Percentiles rank a stretch among this genome's conserved stretches.
Evolutionary conservation across 208 protist genomes (phyloP).

Genomic region (Leishmania turanica): DNA sequence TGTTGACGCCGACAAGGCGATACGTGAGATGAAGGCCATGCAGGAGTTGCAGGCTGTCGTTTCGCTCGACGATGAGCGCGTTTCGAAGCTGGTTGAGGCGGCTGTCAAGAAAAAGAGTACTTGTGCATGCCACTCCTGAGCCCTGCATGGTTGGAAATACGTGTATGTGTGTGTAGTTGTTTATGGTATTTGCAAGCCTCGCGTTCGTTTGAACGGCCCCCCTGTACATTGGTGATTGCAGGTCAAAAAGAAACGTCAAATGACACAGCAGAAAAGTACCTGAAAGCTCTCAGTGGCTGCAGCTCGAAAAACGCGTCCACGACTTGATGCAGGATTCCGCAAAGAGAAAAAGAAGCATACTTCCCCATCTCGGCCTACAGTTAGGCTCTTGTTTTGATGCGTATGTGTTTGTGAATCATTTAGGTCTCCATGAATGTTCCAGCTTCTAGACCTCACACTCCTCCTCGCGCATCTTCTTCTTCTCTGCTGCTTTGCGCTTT

Average conservation of each 20-base stretch:
- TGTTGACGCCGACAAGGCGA: constrained; percentile 21
- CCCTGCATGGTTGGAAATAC: background rate
- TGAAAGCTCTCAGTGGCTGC: background rate
- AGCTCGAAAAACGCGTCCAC: background rate
- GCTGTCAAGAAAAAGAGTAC: constrained; percentile 6
- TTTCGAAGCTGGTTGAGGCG: constrained; percentile 15
- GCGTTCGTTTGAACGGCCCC: background rate
- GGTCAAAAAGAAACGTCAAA: background rate
- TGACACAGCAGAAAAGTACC: background rate
- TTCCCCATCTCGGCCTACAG: background rate
- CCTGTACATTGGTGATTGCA: background rate
- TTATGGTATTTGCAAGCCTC: background rate
- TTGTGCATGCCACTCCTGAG: background rate
- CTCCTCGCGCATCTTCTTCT: constrained; percentile 9
- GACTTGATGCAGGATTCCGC: background rate
- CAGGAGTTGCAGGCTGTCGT: constrained; percentile 30
- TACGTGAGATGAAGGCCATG: constrained; percentile 21
- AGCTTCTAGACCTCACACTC: background rate
- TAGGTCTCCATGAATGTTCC: background rate
- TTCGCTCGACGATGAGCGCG: constrained; percentile 16
- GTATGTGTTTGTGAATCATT: background rate
- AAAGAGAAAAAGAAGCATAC: background rate
- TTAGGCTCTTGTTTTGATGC: background rate
- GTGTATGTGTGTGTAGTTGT: background rate
- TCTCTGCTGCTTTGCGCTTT: background rate